Percentiles rank a stretch among this genome's conserved stretches.
Evolutionary conservation across 2,329 filamentous ascomycete species (phyloP).

Genomic region (Fusarium staphyleae): DNA sequence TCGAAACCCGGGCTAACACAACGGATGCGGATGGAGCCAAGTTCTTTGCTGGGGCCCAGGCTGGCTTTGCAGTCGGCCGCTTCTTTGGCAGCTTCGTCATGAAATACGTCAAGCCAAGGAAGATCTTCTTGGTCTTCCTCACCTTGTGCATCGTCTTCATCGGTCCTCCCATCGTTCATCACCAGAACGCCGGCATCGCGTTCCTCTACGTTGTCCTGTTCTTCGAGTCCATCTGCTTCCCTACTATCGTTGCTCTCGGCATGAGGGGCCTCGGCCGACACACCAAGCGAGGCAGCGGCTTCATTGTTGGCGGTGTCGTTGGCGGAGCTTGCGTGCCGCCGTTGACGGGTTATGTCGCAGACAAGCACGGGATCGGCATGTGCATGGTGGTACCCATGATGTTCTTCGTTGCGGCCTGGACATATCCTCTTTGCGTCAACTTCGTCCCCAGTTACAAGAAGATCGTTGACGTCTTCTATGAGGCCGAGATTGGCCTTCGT

Average conservation of each 20-base stretch:
- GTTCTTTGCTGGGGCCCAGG: conserved; percentile 77
- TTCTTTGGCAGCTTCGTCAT: conserved; percentile 73
- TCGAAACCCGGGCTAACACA: conserved; percentile 63
- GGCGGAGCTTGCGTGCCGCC: conserved; percentile 79
- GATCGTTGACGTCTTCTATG: conserved; percentile 65
- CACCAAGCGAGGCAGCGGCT: conserved; percentile 78
- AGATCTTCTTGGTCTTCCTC: conserved; percentile 72
- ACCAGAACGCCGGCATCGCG: conserved; percentile 57
- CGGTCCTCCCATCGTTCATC: conserved; percentile 55
- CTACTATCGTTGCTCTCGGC: conserved; percentile 79
- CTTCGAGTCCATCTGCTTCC: conserved; percentile 83
- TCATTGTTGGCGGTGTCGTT: conserved; percentile 71
- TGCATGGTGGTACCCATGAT: conserved; percentile 71
- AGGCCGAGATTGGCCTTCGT: conserved; percentile 53
- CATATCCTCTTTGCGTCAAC: conserved; percentile 68
- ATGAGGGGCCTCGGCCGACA: conserved; percentile 78
- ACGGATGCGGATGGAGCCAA: conserved; percentile 63
- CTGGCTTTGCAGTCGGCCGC: conserved; percentile 73
- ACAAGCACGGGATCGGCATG: conserved; percentile 64
- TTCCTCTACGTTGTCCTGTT: conserved; percentile 77
- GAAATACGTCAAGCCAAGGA: conserved; percentile 70
- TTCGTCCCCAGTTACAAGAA: conserved; percentile 69
- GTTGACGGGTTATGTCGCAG: conserved; percentile 72
- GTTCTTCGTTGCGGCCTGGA: conserved; percentile 64
- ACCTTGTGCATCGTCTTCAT: conserved; percentile 69